Evolutionary conservation across 1,284 basidiomycete species (phyloP).

Genomic region (Ganoderma lucidum): DNA sequence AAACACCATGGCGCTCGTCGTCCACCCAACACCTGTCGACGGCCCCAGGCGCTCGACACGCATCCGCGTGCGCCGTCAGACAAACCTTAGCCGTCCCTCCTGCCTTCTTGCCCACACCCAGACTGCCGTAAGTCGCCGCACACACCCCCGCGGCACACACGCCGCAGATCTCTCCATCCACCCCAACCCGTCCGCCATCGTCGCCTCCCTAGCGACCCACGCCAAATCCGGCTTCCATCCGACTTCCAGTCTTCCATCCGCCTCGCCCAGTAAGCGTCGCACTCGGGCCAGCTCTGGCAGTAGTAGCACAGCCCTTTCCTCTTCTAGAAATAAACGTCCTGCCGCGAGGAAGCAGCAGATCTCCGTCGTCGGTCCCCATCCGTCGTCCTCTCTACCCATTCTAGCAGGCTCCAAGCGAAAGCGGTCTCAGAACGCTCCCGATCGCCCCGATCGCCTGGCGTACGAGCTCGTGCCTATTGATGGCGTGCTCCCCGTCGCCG

Average conservation of each 20-base stretch:
- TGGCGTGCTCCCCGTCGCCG: not conserved
- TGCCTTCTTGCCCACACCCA: slow-evolving; percentile 16
- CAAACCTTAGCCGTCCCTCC: slow-evolving; percentile 15
- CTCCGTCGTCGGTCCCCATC: not conserved
- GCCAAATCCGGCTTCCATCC: slow-evolving; percentile 12
- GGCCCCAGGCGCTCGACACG: slow-evolving; percentile 30
- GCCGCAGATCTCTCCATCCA: slow-evolving; percentile 1
- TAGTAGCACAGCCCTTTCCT: slow-evolving; percentile 12
- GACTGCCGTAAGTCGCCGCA: slow-evolving; percentile 19
- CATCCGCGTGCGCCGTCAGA: slow-evolving; percentile 26
- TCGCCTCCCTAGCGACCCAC: slow-evolving; percentile 4
- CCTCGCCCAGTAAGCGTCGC: slow-evolving; percentile 15
- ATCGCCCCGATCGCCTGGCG: slow-evolving; percentile 17
- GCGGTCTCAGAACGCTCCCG: slow-evolving; percentile 11
- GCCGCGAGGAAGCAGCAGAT: slow-evolving; percentile 11
- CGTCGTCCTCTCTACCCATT: slow-evolving; percentile 9
- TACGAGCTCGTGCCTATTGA: slow-evolving; percentile 25
- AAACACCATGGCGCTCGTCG: slow-evolving; percentile 29
- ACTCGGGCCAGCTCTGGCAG: slow-evolving; percentile 16
- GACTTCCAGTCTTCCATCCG: slow-evolving; percentile 1
- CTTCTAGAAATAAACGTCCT: slow-evolving; percentile 12
- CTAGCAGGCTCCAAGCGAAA: slow-evolving; percentile 28
- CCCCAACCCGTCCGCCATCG: not conserved
- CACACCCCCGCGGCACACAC: slow-evolving; percentile 12
- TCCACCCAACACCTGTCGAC: slow-evolving; percentile 22